These are phyloP conservation scores for Verticillium tricorpus DNA, from an alignment of 2,329 filamentous ascomycete species.

Conservation along the genomic window DNA sequence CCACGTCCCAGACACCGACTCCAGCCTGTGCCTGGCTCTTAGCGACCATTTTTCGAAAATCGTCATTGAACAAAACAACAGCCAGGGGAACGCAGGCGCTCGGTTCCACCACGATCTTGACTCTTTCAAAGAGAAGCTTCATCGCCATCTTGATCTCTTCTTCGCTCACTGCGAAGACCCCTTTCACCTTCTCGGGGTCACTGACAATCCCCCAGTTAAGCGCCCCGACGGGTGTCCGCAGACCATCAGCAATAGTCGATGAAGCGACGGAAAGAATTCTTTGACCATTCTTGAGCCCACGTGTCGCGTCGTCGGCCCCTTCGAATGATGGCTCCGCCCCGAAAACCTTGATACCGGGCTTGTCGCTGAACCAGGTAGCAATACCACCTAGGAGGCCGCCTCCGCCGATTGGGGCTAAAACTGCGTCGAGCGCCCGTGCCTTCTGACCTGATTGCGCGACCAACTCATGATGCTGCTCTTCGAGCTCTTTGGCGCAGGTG, in stretches of 20 bases:
- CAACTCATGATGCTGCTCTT: conserved; percentile 33
- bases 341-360: conserved; percentile 41
- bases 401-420: conserved; percentile 47
- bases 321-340: conserved; percentile 60
- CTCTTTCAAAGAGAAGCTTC: conserved; percentile 55
- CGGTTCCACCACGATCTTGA: conserved; percentile 63
- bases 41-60: conserved; percentile 46
- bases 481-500: conserved; percentile 49
- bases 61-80: conserved; percentile 57
- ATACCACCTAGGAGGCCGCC: conserved; percentile 60
- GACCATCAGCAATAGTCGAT: conserved; percentile 61
- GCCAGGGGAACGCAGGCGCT: conserved; percentile 58
- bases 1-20: neutral
- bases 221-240: conserved; percentile 57
- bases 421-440: no score
- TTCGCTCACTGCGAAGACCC: conserved; percentile 56
- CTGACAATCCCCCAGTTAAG: conserved; percentile 56
- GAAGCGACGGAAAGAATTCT: conserved; percentile 53
- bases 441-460: conserved; percentile 32
- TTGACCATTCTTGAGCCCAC: conserved; percentile 43
- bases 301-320: conserved; percentile 56
- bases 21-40: neutral
- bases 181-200: conserved; percentile 46
- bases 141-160: conserved; percentile 59
- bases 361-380: conserved; percentile 48